Evolutionary conservation across 306 rosid species (phyloP), one percentile per base, ranked within the genome.

Genomic region (Pterocarpus santalinus): DNA sequence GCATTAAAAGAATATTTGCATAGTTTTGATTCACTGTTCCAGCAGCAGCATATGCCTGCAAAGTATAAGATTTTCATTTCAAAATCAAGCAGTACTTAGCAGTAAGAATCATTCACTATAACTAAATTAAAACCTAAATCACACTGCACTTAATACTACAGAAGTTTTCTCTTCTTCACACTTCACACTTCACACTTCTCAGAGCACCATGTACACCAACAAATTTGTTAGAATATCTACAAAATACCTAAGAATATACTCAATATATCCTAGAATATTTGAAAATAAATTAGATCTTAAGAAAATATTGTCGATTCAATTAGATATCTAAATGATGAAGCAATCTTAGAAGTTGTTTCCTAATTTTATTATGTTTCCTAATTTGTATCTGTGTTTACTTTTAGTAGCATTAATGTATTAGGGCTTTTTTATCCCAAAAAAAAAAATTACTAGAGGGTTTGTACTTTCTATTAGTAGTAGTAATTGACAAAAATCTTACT

Each of bases 11-110:
- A 85, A 95, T 95, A 88, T 93, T 95, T 70, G 99, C 99, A 83
- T 95, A 95, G 84, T 95, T 95, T 87, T 95, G 99, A 85, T 89
- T 93, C 56, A 95, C 92, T 33, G 99, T 95, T 60, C 99, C 99
- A 79, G 99, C 99, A 69, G 98, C 99, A 43, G 99, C 99, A 92
- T 95, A 95, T 56, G 99, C 99, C 99, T 95, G 91, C 81, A 88
- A 72, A 51, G 46, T 47, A 78, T 62, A 70, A 72, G 49, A 41
- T 16, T 64, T 71, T 65, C 16, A 75, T 75, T 70, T 86, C 74
- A 89, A 35, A 72, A 64, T 56, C 33, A 80, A 12, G 43, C 39
- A 30, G 43, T 49, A 13, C 17, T 17, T 39, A 17, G 17, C 49
- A 55, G 6, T 56, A 15, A 39, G 57, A 68, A 22, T 46, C 13